A percentile compares a stretch with the other conserved stretches of the same genome.
Evolutionary conservation across 2,329 filamentous ascomycete genomes (phyloP).

Genomic region (Fusarium equiseti): DNA sequence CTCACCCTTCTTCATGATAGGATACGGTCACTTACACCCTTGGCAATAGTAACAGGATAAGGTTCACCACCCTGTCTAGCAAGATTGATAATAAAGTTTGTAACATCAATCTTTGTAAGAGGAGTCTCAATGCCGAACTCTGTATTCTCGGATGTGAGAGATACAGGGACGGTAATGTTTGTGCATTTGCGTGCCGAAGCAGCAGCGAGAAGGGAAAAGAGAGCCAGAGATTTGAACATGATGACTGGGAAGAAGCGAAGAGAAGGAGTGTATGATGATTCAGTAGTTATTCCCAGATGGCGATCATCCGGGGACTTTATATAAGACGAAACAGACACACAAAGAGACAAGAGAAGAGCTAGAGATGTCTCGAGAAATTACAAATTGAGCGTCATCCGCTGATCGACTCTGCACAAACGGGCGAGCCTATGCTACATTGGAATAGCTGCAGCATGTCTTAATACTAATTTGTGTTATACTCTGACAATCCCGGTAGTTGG

Average conservation of each 20-base stretch:
- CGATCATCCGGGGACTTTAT: slow-evolving; percentile 27
- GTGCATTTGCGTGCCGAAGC: slow-evolving; percentile 55
- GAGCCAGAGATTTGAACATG: slow-evolving; percentile 41
- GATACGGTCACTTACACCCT: slow-evolving; percentile 53
- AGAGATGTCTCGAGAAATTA: slow-evolving; percentile 15
- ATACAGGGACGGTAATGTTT: slow-evolving; percentile 68
- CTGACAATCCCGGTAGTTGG: neutral
- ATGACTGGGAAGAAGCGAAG: slow-evolving; percentile 16
- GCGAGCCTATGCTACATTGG: neutral
- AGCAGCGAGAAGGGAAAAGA: slow-evolving; percentile 46
- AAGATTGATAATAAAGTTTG: slow-evolving; percentile 66
- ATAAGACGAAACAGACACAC: slow-evolving; percentile 11
- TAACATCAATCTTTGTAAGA: slow-evolving; percentile 66
- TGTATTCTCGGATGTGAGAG: slow-evolving; percentile 65
- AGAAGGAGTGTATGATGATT: neutral
- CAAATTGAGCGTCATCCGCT: slow-evolving; percentile 26
- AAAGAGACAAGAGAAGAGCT: neutral
- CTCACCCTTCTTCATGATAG: no score
- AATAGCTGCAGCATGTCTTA: slow-evolving; percentile 2
- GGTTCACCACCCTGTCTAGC: slow-evolving; percentile 61
- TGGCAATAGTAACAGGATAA: slow-evolving; percentile 58
- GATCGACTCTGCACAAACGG: slow-evolving; percentile 16
- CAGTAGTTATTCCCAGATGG: neutral
- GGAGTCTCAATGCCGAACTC: slow-evolving; percentile 64
- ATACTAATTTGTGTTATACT: neutral